phyloP scores from a whole-genome alignment of 805 yeast species.

The Lipomyces starkeyi region DNA sequence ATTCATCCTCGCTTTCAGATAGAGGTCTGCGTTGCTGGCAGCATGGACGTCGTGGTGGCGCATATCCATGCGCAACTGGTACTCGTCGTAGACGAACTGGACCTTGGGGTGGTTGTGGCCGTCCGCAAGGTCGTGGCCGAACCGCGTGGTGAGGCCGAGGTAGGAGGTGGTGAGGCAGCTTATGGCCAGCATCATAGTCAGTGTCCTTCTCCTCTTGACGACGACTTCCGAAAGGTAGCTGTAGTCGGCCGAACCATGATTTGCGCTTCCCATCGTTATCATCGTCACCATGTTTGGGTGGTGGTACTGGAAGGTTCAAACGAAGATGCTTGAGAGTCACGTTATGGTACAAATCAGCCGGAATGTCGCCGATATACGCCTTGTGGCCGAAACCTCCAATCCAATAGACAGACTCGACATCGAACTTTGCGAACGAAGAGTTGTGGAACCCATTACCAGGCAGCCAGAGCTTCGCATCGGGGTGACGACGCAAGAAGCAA shows the following conservation, averaged over 20 bases:
- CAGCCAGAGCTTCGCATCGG: conserved; percentile 75
- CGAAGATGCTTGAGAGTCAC: conserved; percentile 36
- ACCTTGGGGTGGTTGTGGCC: not conserved
- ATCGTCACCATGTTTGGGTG: conserved; percentile 17
- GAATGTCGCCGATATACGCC: conserved; percentile 75
- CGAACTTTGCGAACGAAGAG: conserved; percentile 68
- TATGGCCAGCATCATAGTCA: not conserved
- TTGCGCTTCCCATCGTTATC: conserved; percentile 14
- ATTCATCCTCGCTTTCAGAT: not conserved
- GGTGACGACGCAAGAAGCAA: conserved; percentile 68
- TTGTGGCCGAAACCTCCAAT: conserved; percentile 84
- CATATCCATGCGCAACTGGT: not conserved
- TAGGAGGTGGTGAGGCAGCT: not conserved
- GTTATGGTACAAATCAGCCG: conserved; percentile 59
- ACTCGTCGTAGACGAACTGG: too few species aligned
- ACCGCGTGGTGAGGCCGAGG: not conserved
- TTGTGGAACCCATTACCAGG: conserved; percentile 69
- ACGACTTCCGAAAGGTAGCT: not conserved
- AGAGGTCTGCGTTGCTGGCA: not conserved
- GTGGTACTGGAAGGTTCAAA: not conserved
- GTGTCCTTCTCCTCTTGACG: not conserved
- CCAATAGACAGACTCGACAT: conserved; percentile 65
- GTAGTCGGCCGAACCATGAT: not conserved
- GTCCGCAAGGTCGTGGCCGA: not conserved
- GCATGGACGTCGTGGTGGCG: not conserved